phyloP scores from a whole-genome alignment of 2,329 filamentous ascomycete species.

The Epichloe gansuensis region DNA sequence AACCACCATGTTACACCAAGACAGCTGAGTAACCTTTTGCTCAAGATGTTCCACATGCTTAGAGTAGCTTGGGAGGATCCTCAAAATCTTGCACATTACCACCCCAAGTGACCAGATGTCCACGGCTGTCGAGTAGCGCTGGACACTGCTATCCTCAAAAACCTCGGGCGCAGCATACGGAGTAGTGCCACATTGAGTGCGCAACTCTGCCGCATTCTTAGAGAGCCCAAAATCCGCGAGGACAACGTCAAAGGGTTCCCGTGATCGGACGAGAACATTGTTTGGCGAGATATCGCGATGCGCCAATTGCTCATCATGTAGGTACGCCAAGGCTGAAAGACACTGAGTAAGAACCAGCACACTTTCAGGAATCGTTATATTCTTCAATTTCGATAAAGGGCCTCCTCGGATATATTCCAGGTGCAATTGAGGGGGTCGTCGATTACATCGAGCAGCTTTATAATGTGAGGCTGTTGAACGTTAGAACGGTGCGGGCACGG shows the following conservation, averaged over 20 bases:
- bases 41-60: neutral
- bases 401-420: constrained; percentile 9
- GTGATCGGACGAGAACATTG: constrained; percentile 67
- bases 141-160: constrained; percentile 8
- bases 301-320: constrained; percentile 43
- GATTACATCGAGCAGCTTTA: constrained; percentile 4
- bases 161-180: constrained; percentile 88
- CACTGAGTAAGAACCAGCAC: constrained; percentile 9
- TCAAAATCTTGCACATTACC: constrained; percentile 29
- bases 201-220: constrained; percentile 87
- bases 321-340: constrained; percentile 8
- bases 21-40: neutral
- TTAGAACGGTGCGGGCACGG: neutral
- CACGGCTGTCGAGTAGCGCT: constrained; percentile 78
- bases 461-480: constrained; percentile 8
- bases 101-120: constrained; percentile 90
- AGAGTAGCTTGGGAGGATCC: constrained; percentile 2
- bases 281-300: constrained; percentile 91
- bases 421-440: constrained; percentile 2
- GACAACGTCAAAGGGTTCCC: constrained; percentile 61
- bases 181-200: constrained; percentile 76
- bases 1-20: constrained; percentile 3
- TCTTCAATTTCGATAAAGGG: constrained; percentile 1
- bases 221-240: constrained; percentile 84
- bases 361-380: constrained; percentile 9